Percentiles rank a stretch among this genome's conserved stretches.
Conservation (phyloP, 1,139 yeast genomes). For the Saccharomyces hybrid region DNA sequence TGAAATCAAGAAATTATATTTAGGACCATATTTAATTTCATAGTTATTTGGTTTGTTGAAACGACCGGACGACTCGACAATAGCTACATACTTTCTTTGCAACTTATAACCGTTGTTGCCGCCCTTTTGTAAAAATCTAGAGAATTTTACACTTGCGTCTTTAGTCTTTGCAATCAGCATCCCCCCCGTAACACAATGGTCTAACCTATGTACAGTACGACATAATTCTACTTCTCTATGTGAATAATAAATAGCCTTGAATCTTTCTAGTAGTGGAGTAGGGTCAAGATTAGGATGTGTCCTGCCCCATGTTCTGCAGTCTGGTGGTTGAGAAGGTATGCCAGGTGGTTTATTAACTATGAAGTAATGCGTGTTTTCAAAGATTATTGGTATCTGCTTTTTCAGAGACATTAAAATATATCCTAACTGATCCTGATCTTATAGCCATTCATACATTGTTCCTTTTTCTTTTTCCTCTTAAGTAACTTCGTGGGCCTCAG, state of each 20-base stretch:
- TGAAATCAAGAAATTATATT: constrained; percentile 10
- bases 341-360: constrained; percentile 25
- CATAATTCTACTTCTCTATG: constrained; percentile 8
- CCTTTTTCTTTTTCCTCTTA: not conserved
- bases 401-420: not conserved
- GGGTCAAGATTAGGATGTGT: constrained; percentile 8
- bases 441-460: not conserved
- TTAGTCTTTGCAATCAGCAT: constrained; percentile 31
- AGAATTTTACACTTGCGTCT: constrained; percentile 30
- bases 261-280: constrained; percentile 16
- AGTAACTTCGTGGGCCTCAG: not conserved
- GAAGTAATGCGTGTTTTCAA: constrained; percentile 18
- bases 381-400: constrained; percentile 9
- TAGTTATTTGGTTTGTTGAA: not conserved
- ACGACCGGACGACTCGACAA: constrained; percentile 8
- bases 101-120: constrained; percentile 32
- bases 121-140: constrained; percentile 28
- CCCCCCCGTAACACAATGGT: constrained; percentile 36
- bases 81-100: constrained; percentile 26
- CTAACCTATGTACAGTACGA: constrained; percentile 34
- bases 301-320: constrained; percentile 8
- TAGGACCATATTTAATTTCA: constrained; percentile 4
- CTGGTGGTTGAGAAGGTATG: constrained; percentile 24
- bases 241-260: constrained; percentile 6
- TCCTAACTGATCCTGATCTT: not conserved